Evolutionary conservation across 2,329 filamentous ascomycete genomes (phyloP).

Genomic region (Phoma sp.): DNA sequence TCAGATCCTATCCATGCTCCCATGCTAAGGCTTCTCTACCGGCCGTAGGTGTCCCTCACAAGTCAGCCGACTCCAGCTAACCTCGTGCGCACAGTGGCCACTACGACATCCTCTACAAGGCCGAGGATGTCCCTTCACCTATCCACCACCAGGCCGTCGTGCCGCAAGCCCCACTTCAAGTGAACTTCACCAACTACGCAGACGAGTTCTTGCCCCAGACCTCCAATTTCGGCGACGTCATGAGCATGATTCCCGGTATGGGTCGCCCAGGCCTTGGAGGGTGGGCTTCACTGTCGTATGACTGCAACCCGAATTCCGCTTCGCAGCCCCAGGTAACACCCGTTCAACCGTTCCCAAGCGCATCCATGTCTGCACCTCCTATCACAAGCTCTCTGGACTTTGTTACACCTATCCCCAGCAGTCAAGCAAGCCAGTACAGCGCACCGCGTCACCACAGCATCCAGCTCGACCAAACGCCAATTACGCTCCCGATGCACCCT

Average conservation of each 20-base stretch:
- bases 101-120: conserved; percentile 91
- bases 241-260: conserved; percentile 55
- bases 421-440: conserved; percentile 36
- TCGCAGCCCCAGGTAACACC: conserved; percentile 42
- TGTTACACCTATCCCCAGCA: conserved; percentile 37
- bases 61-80: background rate
- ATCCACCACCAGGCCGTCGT: conserved; percentile 34
- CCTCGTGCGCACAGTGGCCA: conserved; percentile 66
- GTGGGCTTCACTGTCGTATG: conserved; percentile 45
- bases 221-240: conserved; percentile 42
- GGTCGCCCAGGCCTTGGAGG: conserved; percentile 47
- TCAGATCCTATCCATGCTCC: conserved; percentile 60
- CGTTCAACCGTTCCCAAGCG: conserved; percentile 41
- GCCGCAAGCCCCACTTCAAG: conserved; percentile 40
- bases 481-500: conserved; percentile 43
- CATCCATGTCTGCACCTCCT: conserved; percentile 36
- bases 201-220: conserved; percentile 51
- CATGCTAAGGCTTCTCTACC: conserved; percentile 71
- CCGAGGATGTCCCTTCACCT: conserved; percentile 55
- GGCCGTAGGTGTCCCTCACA: conserved; percentile 60
- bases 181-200: conserved; percentile 46
- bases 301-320: conserved; percentile 42
- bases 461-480: conserved; percentile 41
- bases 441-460: conserved; percentile 36
- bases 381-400: conserved; percentile 44